These are phyloP conservation scores for Exophiala mesophila DNA, from an alignment of 2,329 filamentous ascomycete genomes.

Conservation along the genomic window DNA sequence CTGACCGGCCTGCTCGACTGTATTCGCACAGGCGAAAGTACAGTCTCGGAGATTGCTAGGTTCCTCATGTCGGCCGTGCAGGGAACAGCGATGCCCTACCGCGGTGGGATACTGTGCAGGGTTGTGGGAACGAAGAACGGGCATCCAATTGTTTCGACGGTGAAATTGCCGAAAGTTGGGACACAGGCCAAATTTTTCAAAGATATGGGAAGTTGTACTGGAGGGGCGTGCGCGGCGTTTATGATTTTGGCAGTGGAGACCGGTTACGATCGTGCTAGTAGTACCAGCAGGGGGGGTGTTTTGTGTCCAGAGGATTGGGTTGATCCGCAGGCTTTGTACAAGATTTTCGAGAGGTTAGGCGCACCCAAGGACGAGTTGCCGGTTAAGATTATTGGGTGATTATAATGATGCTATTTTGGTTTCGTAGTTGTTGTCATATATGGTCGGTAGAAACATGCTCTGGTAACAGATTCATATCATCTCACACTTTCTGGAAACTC, in stretches of 20 bases:
- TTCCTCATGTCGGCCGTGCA: constrained; percentile 6
- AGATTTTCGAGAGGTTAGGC: constrained; percentile 10
- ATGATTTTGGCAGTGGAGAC: constrained; percentile 15
- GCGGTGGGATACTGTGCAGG: constrained; percentile 2
- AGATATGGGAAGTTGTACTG: constrained; percentile 16
- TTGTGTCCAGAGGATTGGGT: constrained; percentile 21
- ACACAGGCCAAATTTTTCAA: background rate
- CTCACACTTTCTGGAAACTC: too few relatives aligned
- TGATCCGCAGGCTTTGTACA: constrained; percentile 13
- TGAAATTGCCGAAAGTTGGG: background rate
- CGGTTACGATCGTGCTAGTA: constrained; percentile 9
- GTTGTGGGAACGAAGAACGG: constrained; percentile 6
- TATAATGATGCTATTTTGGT: too few relatives aligned
- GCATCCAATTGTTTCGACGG: background rate
- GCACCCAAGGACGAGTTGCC: background rate
- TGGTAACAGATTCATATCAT: too few relatives aligned
- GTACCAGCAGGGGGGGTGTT: constrained; percentile 8
- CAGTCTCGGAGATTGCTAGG: constrained; percentile 10
- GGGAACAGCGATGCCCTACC: constrained; percentile 1
- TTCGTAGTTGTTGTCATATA: too few relatives aligned
- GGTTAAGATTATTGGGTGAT: too few relatives aligned
- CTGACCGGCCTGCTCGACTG: constrained; percentile 16
- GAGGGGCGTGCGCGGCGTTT: constrained; percentile 17
- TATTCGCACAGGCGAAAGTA: constrained; percentile 16
- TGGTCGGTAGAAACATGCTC: too few relatives aligned